These are phyloP conservation scores for Coprinopsis strossmayeri DNA, from an alignment of 768 basidiomycete species.

Conservation along the genomic window DNA sequence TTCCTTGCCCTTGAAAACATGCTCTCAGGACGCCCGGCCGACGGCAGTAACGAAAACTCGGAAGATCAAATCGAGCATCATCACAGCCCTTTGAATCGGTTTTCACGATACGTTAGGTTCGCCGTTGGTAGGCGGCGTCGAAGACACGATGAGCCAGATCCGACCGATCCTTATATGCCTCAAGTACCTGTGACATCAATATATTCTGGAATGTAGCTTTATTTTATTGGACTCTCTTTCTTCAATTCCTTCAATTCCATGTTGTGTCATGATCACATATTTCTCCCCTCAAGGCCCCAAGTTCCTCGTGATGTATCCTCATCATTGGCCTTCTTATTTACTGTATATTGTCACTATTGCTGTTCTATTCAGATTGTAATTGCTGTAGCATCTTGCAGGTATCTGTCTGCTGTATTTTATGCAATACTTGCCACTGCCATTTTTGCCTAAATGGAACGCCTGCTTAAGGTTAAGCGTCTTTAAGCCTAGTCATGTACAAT, in stretches of 20 bases:
- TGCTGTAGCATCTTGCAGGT: too few relatives aligned
- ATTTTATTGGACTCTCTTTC: neutral
- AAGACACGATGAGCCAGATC: constrained; percentile 23
- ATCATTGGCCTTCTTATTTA: too few relatives aligned
- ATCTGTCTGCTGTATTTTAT: too few relatives aligned
- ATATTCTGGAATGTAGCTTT: constrained; percentile 17
- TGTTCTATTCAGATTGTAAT: too few relatives aligned
- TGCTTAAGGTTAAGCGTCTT: too few relatives aligned
- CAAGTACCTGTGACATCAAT: constrained; percentile 23
- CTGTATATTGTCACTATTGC: too few relatives aligned
- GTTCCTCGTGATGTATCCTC: too few relatives aligned
- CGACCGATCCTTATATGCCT: constrained; percentile 27
- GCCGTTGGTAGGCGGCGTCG: constrained; percentile 31
- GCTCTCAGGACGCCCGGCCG: constrained; percentile 26
- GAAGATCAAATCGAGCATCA: constrained; percentile 11
- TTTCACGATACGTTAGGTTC: constrained; percentile 53
- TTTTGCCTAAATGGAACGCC: too few relatives aligned
- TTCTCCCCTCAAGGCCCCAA: neutral
- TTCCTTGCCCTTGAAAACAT: constrained; percentile 59
- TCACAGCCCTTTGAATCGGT: constrained; percentile 23
- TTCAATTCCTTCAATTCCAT: too few relatives aligned
- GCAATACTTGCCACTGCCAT: too few relatives aligned
- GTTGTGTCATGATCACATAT: too few relatives aligned
- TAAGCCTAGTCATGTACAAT: too few relatives aligned
- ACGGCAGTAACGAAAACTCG: constrained; percentile 14